Percentiles rank a stretch among this genome's conserved stretches.
phyloP scores from a whole-genome alignment of 2,329 filamentous ascomycete species.

The Calonectria fujianensis region DNA sequence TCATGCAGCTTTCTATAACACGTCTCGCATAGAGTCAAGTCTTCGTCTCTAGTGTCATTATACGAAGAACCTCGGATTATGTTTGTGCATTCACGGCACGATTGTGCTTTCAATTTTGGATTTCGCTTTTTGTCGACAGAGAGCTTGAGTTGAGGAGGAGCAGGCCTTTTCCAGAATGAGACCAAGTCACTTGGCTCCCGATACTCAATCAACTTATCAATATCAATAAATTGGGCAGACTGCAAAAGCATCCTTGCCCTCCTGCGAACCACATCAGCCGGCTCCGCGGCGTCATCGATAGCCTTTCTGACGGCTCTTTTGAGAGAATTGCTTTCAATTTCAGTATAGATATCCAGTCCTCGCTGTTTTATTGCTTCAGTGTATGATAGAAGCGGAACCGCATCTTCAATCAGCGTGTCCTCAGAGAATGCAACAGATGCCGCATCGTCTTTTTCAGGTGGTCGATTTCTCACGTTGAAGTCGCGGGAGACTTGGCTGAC shows the following conservation, averaged over 20 bases:
- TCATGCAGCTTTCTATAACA: not conserved
- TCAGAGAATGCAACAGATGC: not conserved
- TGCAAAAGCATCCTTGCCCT: not conserved
- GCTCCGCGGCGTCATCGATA: not conserved
- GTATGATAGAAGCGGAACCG: not conserved
- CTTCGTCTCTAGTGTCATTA: not conserved
- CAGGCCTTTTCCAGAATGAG: not conserved
- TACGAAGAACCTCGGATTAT: not conserved
- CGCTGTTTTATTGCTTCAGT: not conserved
- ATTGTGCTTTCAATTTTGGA: not conserved
- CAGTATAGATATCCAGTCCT: not conserved
- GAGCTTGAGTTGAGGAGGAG: not conserved
- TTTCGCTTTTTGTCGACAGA: not conserved
- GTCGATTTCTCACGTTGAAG: not conserved
- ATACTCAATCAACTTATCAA: not conserved
- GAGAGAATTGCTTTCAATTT: not conserved
- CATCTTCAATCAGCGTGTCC: not conserved
- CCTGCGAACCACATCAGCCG: not conserved
- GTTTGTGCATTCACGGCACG: not conserved
- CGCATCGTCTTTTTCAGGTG: not conserved
- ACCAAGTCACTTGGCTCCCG: not conserved
- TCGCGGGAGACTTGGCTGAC: not conserved
- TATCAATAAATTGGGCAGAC: conserved; percentile 4
- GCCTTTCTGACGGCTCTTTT: not conserved
- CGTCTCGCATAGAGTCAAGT: not conserved